phyloP scores from a whole-genome alignment of 306 rosid genomes.

The Hylodesmum podocarpum region DNA sequence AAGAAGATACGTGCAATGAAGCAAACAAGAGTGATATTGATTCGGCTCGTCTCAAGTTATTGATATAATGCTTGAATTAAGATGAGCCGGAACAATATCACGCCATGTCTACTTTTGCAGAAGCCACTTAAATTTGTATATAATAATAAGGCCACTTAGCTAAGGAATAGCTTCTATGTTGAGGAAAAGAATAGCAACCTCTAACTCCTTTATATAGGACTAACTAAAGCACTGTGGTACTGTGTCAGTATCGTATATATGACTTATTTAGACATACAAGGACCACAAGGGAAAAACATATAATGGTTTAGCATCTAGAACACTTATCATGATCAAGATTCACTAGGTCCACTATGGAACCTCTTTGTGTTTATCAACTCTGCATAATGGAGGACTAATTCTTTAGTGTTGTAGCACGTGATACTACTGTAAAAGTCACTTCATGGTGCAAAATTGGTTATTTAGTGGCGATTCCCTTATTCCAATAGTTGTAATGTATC shows the following conservation, averaged over 20 bases:
- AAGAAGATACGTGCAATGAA: conserved; percentile 32
- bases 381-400: conserved; percentile 36
- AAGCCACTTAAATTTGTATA: neutral
- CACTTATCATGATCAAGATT: conserved; percentile 39
- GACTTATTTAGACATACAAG: neutral
- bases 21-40: conserved; percentile 82
- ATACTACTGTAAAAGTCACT: neutral
- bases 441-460: neutral
- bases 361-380: neutral
- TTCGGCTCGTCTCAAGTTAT: conserved; percentile 64
- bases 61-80: neutral
- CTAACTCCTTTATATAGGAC: conserved; percentile 35
- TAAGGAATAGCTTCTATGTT: neutral
- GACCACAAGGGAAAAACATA: conserved; percentile 22
- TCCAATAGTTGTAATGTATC: conserved; percentile 27
- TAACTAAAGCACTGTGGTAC: neutral
- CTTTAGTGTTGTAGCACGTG: conserved; percentile 2
- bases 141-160: neutral
- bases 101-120: conserved; percentile 63
- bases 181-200: conserved; percentile 1
- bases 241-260: neutral
- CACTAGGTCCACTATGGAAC: conserved; percentile 32
- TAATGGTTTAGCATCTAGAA: conserved; percentile 33
- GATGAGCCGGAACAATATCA: conserved; percentile 70
- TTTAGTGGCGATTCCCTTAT: conserved; percentile 1